Evolutionary conservation across 73 alveolate genomes (phyloP).

Genomic region (Paramecium octaurelia): DNA sequence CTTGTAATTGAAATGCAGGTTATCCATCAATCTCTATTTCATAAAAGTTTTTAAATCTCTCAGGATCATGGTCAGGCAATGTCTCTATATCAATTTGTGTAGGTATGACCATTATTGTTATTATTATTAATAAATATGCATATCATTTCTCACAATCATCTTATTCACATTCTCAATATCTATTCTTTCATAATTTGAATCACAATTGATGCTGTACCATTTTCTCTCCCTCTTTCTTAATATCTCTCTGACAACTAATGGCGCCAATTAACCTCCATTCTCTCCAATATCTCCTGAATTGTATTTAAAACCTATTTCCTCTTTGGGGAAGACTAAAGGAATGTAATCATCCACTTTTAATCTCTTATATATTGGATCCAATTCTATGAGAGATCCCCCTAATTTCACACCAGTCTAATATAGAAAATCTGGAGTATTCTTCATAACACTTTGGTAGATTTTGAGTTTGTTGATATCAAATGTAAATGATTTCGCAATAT

Average conservation of each 20-base stretch:
- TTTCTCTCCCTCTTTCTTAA: neutral
- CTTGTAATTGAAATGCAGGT: neutral
- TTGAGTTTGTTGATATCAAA: neutral
- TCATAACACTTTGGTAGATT: neutral
- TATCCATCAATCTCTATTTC: neutral
- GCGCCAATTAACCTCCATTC: neutral
- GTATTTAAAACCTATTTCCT: neutral
- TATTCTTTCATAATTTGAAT: neutral
- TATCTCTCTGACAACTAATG: neutral
- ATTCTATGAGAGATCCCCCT: neutral
- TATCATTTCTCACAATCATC: neutral
- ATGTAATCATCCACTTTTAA: neutral
- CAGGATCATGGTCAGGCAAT: neutral
- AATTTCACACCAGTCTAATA: neutral
- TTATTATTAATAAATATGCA: constrained; percentile 1
- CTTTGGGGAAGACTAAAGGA: neutral
- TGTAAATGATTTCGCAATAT: neutral
- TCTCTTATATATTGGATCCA: neutral
- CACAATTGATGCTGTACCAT: neutral
- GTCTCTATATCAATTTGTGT: neutral
- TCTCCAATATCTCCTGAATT: neutral
- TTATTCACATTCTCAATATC: neutral
- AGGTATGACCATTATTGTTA: neutral
- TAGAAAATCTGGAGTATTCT: neutral
- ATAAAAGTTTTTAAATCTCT: neutral